phyloP scores from a whole-genome alignment of 2,329 filamentous ascomycete species.

The Fusarium humuli region DNA sequence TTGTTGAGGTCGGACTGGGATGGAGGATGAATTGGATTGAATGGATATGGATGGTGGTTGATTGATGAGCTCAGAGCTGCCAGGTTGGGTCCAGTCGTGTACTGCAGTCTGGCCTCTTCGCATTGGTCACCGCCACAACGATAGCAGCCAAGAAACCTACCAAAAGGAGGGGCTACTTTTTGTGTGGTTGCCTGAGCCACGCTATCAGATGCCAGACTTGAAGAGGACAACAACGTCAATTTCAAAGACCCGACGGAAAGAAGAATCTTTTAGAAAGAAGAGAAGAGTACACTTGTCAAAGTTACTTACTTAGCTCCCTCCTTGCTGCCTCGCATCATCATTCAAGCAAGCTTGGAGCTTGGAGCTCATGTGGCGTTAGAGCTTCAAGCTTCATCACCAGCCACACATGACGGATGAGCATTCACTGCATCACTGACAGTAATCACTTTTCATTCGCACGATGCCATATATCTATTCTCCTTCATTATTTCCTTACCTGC shows the following conservation, averaged over 20 bases:
- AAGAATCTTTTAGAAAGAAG: slow-evolving; percentile 5
- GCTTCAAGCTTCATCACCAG: slow-evolving; percentile 19
- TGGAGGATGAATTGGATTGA: slow-evolving; percentile 23
- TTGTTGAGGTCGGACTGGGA: slow-evolving; percentile 37
- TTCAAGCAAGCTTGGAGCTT: slow-evolving; percentile 14
- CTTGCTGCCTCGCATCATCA: background rate
- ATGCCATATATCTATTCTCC: background rate
- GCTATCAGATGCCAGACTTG: slow-evolving; percentile 36
- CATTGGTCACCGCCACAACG: slow-evolving; percentile 46
- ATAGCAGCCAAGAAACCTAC: slow-evolving; percentile 36
- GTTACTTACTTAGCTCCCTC: background rate
- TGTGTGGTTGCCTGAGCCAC: slow-evolving; percentile 36
- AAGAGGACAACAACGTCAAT: slow-evolving; percentile 27
- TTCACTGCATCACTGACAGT: background rate
- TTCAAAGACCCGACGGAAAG: background rate
- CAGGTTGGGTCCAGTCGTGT: slow-evolving; percentile 19
- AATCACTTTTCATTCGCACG: background rate
- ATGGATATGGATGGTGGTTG: slow-evolving; percentile 21
- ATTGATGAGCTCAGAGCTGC: slow-evolving; percentile 46
- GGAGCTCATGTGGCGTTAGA: slow-evolving; percentile 22
- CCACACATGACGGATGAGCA: slow-evolving; percentile 15
- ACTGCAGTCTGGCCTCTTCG: slow-evolving; percentile 47
- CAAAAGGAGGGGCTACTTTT: slow-evolving; percentile 42
- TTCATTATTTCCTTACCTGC: background rate
- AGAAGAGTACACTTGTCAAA: background rate